These are phyloP conservation scores for Luzula sylvatica DNA, from an alignment of 176 grass and related monocot genomes.

Conservation along the genomic window DNA sequence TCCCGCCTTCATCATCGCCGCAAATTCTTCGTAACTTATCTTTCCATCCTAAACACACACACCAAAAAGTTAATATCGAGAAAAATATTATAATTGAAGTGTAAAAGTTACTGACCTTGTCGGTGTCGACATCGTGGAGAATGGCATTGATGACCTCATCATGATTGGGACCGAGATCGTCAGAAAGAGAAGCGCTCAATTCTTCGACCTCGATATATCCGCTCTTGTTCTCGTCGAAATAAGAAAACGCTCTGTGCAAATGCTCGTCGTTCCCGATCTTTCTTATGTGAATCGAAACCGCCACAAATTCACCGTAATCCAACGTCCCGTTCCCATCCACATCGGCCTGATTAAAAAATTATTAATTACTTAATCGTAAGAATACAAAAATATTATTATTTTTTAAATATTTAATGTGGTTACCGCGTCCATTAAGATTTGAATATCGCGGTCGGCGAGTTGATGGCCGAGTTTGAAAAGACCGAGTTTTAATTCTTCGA, in stretches of 20 bases:
- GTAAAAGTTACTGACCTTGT: constrained; percentile 47
- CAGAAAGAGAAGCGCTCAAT: constrained; percentile 42
- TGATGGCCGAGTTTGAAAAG: constrained; percentile 76
- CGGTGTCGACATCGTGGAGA: constrained; percentile 69
- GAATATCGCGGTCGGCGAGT: constrained; percentile 63
- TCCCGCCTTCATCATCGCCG: constrained; percentile 88
- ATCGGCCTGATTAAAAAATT: constrained; percentile 51
- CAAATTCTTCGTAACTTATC: constrained; percentile 89
- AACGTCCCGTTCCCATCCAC: constrained; percentile 66
- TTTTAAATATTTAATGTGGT: constrained; percentile 25
- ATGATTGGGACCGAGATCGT: constrained; percentile 58
- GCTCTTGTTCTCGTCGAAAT: constrained; percentile 69
- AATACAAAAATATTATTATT: too few species aligned
- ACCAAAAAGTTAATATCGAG: constrained; percentile 13
- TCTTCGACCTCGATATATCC: constrained; percentile 89
- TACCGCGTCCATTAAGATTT: constrained; percentile 91
- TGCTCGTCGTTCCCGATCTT: constrained; percentile 74
- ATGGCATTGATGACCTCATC: constrained; percentile 89
- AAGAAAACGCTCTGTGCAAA: constrained; percentile 79
- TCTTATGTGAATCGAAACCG: constrained; percentile 70
- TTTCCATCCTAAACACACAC: constrained; percentile 56
- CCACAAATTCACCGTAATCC: constrained; percentile 81
- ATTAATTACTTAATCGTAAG: neutral
- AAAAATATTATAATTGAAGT: neutral
- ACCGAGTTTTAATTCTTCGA: constrained; percentile 75